phyloP scores from a whole-genome alignment of 2,329 filamentous ascomycete species.

The Trichothecium roseum region DNA sequence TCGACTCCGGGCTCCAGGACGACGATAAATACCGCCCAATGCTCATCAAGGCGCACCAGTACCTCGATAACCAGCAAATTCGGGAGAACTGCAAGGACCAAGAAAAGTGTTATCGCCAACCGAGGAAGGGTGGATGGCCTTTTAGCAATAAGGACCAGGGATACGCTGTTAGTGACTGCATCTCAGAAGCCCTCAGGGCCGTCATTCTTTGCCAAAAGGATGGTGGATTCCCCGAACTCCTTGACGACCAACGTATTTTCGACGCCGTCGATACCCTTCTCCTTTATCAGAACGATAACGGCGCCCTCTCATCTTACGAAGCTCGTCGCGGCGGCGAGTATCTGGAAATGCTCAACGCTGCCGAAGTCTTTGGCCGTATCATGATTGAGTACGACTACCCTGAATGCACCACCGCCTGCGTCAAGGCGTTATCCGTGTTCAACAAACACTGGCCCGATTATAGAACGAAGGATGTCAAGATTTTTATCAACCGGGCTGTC shows the following conservation, averaged over 20 bases:
- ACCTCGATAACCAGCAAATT: constrained; percentile 86
- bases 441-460: constrained; percentile 73
- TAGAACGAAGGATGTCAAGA: constrained; percentile 61
- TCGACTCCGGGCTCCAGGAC: constrained; percentile 68
- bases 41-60: constrained; percentile 71
- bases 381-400: constrained; percentile 99
- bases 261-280: constrained; percentile 86
- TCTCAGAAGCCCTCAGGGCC: constrained; percentile 80
- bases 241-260: constrained; percentile 69
- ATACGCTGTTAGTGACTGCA: constrained; percentile 92
- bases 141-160: constrained; percentile 91
- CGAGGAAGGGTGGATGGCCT: constrained; percentile 87
- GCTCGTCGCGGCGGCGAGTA: constrained; percentile 65
- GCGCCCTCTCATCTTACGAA: constrained; percentile 88
- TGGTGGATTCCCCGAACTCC: constrained; percentile 60
- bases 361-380: constrained; percentile 91
- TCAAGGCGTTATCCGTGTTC: constrained; percentile 80
- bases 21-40: constrained; percentile 72
- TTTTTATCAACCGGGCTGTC: constrained; percentile 64
- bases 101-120: constrained; percentile 76
- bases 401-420: constrained; percentile 91
- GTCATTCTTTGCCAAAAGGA: constrained; percentile 76
- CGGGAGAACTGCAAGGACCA: constrained; percentile 71
- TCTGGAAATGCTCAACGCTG: constrained; percentile 82
- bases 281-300: constrained; percentile 78